These are phyloP conservation scores for Crithidia expoeki DNA, from an alignment of 208 protist genomes.

Conservation along the genomic window DNA sequence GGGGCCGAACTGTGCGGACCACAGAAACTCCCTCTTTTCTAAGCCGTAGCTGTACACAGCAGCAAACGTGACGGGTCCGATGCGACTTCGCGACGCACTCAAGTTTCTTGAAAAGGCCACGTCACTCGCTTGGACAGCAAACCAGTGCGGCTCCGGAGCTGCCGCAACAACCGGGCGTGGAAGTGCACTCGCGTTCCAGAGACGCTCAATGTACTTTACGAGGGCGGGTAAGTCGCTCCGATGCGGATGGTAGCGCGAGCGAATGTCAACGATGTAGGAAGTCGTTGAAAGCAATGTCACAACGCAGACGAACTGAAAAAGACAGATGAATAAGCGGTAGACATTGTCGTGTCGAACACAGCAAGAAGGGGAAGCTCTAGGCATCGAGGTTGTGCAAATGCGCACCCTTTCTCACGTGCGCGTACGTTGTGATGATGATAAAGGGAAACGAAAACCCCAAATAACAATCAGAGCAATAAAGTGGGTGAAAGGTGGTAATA, in stretches of 20 bases:
- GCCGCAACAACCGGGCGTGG: background rate
- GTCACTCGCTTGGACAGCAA: background rate
- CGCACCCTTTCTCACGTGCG: background rate
- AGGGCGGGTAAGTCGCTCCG: conserved; percentile 6
- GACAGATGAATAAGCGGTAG: background rate
- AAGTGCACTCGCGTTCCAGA: conserved; percentile 11
- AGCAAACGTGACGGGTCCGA: background rate
- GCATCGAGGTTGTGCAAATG: background rate
- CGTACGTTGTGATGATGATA: background rate
- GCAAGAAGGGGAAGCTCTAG: background rate
- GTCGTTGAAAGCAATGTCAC: conserved; percentile 14
- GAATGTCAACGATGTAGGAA: conserved; percentile 27
- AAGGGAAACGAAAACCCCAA: conserved; percentile 14
- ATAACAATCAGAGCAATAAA: conserved; percentile 12
- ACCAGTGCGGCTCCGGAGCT: background rate
- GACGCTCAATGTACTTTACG: background rate
- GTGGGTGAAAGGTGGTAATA: conserved; percentile 6
- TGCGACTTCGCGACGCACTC: background rate
- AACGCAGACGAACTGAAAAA: conserved; percentile 25
- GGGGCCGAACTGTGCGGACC: background rate
- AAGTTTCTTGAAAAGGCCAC: background rate
- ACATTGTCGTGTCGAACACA: conserved; percentile 11
- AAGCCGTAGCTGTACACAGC: background rate
- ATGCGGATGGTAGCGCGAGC: conserved; percentile 15
- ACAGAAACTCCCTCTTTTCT: conserved; percentile 11